Evolutionary conservation across 2,329 filamentous ascomycete species (phyloP).

Genomic region (Diaporthe destruens): DNA sequence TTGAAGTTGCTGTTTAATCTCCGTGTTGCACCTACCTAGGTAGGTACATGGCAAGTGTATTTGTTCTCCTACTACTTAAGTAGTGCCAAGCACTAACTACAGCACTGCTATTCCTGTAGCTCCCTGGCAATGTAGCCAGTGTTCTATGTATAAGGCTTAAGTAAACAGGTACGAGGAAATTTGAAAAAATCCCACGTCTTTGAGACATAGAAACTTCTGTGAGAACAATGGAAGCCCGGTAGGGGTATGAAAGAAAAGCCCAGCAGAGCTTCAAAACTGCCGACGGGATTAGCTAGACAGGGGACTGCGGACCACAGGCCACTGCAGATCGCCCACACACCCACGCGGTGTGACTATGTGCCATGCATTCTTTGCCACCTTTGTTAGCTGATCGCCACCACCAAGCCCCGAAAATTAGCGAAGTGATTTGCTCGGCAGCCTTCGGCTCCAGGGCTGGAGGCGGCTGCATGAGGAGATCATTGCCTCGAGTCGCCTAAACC

Average conservation of each 20-base stretch:
- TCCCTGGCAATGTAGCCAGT: background rate
- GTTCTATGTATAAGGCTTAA: background rate
- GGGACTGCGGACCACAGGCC: background rate
- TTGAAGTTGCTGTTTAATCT: background rate
- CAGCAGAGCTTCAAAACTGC: background rate
- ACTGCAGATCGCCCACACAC: background rate
- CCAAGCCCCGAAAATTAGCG: too few relatives aligned
- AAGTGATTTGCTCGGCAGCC: too few relatives aligned
- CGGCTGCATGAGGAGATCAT: background rate
- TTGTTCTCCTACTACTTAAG: background rate
- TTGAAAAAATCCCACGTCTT: background rate
- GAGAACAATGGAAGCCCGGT: background rate
- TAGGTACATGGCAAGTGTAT: background rate
- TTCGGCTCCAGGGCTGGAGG: constrained; percentile 8
- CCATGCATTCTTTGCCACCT: background rate
- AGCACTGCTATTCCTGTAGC: background rate
- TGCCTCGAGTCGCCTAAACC: too few relatives aligned
- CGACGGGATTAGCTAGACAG: background rate
- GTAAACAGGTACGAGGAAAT: background rate
- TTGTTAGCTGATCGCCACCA: too few relatives aligned
- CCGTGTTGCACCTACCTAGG: accelerated
- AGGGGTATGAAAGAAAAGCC: too few relatives aligned
- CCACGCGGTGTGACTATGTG: background rate
- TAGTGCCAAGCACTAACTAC: too few relatives aligned
- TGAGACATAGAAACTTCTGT: background rate